A percentile compares a stretch with the other conserved stretches of the same genome.
Evolutionary conservation across 495 filamentous ascomycete species (phyloP).

Genomic region (Xylaria longipes): DNA sequence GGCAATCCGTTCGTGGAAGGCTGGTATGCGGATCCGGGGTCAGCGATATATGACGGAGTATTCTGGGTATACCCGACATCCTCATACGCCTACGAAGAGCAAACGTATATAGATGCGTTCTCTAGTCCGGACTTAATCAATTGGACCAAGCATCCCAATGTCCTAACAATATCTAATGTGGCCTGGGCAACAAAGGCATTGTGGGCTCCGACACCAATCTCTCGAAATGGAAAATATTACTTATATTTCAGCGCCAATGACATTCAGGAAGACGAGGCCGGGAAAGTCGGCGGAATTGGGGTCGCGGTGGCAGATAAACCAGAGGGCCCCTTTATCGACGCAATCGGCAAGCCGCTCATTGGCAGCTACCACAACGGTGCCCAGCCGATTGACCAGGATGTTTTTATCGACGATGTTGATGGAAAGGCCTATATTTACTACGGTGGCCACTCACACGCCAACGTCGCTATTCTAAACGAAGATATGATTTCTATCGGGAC

Average conservation of each 20-base stretch:
- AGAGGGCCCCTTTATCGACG: conserved; percentile 53
- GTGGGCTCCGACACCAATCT: conserved; percentile 57
- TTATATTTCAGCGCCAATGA: conserved; percentile 57
- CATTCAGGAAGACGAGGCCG: conserved; percentile 30
- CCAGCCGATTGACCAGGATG: conserved; percentile 56
- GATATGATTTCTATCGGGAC: conserved; percentile 50
- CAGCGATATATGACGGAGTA: conserved; percentile 54
- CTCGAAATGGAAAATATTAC: conserved; percentile 56
- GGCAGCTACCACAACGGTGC: conserved; percentile 44
- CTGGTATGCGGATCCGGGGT: conserved; percentile 59
- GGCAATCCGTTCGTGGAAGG: conserved; percentile 51
- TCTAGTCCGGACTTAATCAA: conserved; percentile 48
- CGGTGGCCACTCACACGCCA: conserved; percentile 52
- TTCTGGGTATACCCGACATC: conserved; percentile 60
- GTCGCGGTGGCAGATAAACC: conserved; percentile 51
- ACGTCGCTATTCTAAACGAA: conserved; percentile 49
- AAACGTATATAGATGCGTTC: conserved; percentile 57
- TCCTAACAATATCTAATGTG: conserved; percentile 47
- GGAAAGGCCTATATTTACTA: conserved; percentile 58
- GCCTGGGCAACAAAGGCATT: conserved; percentile 54
- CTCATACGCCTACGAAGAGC: conserved; percentile 48
- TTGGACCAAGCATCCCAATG: conserved; percentile 51
- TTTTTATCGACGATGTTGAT: conserved; percentile 54
- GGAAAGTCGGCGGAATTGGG: conserved; percentile 46
- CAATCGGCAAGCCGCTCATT: conserved; percentile 51